These are phyloP conservation scores for Solanum virginianum DNA, from an alignment of 257 asterid genomes.

Conservation along the genomic window DNA sequence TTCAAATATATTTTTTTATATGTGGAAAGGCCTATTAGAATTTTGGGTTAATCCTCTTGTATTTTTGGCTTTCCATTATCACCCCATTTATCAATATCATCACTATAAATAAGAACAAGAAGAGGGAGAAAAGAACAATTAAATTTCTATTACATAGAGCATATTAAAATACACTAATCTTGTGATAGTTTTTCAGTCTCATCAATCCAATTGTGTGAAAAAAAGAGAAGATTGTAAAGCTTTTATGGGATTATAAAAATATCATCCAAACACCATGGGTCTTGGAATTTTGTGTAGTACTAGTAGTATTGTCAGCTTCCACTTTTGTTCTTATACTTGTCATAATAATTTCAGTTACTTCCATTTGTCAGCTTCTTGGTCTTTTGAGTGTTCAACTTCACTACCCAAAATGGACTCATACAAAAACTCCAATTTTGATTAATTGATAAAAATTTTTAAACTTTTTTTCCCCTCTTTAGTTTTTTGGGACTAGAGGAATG, in stretches of 20 bases:
- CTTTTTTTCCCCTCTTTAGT: neutral
- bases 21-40: neutral
- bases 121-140: neutral
- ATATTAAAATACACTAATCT: neutral
- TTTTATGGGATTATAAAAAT: neutral
- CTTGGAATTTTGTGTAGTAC: conserved; percentile 11
- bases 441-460: conserved; percentile 10
- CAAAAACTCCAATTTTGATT: conserved; percentile 11
- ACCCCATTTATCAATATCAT: neutral
- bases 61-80: neutral
- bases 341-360: conserved; percentile 4
- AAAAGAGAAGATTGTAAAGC: neutral
- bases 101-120: neutral
- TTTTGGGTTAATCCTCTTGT: neutral
- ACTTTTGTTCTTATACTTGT: neutral
- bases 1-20: no score
- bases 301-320: conserved; percentile 32
- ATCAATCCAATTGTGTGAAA: neutral
- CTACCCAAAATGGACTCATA: conserved; percentile 26
- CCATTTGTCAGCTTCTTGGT: conserved; percentile 15
- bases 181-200: neutral
- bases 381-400: conserved; percentile 28
- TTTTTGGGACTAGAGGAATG: conserved; percentile 5
- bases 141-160: neutral
- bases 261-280: conserved; percentile 19